Base-by-base conservation (phyloP, 2,329 filamentous ascomycete species). In the Fusarium nodosum region DNA sequence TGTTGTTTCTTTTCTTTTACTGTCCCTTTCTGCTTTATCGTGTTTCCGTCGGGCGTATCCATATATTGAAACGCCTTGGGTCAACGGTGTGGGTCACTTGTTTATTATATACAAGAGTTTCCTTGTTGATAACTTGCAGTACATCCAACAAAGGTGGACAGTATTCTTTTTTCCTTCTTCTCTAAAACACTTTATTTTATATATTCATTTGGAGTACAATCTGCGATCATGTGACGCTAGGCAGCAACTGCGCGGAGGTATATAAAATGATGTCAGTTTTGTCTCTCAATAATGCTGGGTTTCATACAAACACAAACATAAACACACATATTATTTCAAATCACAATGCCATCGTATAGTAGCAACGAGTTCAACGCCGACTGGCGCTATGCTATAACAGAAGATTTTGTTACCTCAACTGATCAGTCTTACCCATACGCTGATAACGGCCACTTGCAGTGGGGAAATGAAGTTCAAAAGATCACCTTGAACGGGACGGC, bases 301-400 rank as follows among this genome's bases (percentile, higher is more conserved):
- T 38, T n/a, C 13, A 8, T 38, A 12, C 9, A 28, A 26, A 38
- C 22, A 26, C 4, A 30, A n/a, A 13, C 11, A 11, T 10, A 10
- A 10, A 5, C 24, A 11, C 22, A 39, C 3, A 20, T 8, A 39
- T 39, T 36, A 39, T 15, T 39, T 18, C 9, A 9, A 10, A n/a
- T 20, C 7, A 20, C 15, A 3, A 66, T 66, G 56, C n/a, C 34
- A 15, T 44, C 39, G 6, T 69, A 69, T 20, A 51, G 51, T 6
- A 66, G 61, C 44, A 33, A 48, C 8, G 42, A 69, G 13, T 31
- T 69, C 2, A 12, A 50, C 9, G 34, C 48, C 7, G 66, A 66
- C 16, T 69, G 66, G 66, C 56, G 66, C 6, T 57, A 69, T 16
- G 44, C 60, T 33, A 16, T 69, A 7, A 26, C 47, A 6, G 18